phyloP scores from a whole-genome alignment of 495 filamentous ascomycete genomes.

The Podospora australis region DNA sequence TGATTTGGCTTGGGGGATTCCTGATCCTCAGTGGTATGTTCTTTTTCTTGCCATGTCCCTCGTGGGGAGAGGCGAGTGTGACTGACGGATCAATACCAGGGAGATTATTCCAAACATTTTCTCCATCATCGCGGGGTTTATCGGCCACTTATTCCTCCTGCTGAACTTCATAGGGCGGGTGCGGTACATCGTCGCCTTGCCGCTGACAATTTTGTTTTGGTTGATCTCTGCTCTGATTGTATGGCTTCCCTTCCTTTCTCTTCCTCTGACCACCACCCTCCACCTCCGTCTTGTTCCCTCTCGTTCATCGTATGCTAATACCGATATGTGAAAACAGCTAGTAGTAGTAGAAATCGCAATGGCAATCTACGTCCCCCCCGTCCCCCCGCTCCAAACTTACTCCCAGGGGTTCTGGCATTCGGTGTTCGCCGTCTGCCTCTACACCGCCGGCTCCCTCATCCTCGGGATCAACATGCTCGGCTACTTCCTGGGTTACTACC shows the following conservation, averaged over 20 bases:
- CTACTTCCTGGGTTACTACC: slow-evolving; percentile 70
- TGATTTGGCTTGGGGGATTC: slow-evolving; percentile 44
- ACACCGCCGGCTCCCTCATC: slow-evolving; percentile 55
- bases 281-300: background rate
- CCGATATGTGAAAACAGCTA: slow-evolving; percentile 36
- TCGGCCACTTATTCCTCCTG: slow-evolving; percentile 66
- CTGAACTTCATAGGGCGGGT: slow-evolving; percentile 70
- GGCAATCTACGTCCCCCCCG: slow-evolving; percentile 53
- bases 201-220: slow-evolving; percentile 63
- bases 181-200: slow-evolving; percentile 68
- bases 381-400: slow-evolving; percentile 52
- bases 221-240: slow-evolving; percentile 60
- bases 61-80: background rate
- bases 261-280: background rate
- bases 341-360: slow-evolving; percentile 55
- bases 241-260: slow-evolving; percentile 32
- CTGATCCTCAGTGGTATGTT: slow-evolving; percentile 49
- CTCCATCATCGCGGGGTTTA: slow-evolving; percentile 58
- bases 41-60: background rate
- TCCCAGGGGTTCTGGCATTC: slow-evolving; percentile 76
- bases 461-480: slow-evolving; percentile 75
- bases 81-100: slow-evolving; percentile 9
- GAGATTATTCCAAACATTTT: slow-evolving; percentile 55
- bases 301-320: background rate
- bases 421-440: slow-evolving; percentile 60